These are phyloP conservation scores for Saccharomyces hybrid DNA, from an alignment of 1,139 yeast genomes.

Conservation along the genomic window DNA sequence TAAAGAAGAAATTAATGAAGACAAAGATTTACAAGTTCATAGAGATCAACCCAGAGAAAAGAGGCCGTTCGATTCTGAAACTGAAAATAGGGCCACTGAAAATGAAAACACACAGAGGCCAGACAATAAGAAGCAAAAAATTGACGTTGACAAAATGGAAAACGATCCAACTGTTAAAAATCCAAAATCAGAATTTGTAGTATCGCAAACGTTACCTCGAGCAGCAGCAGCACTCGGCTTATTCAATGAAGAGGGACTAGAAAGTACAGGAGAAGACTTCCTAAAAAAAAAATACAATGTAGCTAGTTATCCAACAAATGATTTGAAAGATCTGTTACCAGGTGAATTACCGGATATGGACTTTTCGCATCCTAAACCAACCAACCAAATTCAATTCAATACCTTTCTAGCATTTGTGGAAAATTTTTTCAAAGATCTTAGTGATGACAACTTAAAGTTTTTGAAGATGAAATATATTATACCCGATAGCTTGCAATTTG, in stretches of 20 bases:
- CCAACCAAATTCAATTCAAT: conserved; percentile 86
- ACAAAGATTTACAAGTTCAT: conserved; percentile 6
- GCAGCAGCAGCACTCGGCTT: conserved; percentile 63
- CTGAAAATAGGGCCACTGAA: neutral
- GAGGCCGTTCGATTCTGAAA: neutral
- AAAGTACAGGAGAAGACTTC: conserved; percentile 60
- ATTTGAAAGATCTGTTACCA: conserved; percentile 68
- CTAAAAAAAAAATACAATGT: conserved; percentile 77
- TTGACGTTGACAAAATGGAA: conserved; percentile 34
- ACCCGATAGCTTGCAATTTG: conserved; percentile 43
- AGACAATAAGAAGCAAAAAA: conserved; percentile 10
- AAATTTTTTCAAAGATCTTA: conserved; percentile 68
- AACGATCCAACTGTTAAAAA: conserved; percentile 59
- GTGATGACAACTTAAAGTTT: conserved; percentile 75
- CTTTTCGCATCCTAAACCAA: conserved; percentile 77
- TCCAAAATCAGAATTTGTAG: conserved; percentile 73
- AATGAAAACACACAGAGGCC: conserved; percentile 8
- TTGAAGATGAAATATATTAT: conserved; percentile 52
- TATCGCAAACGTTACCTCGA: conserved; percentile 62
- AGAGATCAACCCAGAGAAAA: conserved; percentile 5
- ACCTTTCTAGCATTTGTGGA: conserved; percentile 84
- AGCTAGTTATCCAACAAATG: conserved; percentile 77
- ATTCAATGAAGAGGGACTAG: conserved; percentile 51
- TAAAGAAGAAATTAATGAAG: conserved; percentile 6
- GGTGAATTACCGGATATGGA: conserved; percentile 85